Percentiles rank a stretch among this genome's conserved stretches.
Conservation (phyloP, 208 protist species). For the Acanthamoeba royreba region DNA sequence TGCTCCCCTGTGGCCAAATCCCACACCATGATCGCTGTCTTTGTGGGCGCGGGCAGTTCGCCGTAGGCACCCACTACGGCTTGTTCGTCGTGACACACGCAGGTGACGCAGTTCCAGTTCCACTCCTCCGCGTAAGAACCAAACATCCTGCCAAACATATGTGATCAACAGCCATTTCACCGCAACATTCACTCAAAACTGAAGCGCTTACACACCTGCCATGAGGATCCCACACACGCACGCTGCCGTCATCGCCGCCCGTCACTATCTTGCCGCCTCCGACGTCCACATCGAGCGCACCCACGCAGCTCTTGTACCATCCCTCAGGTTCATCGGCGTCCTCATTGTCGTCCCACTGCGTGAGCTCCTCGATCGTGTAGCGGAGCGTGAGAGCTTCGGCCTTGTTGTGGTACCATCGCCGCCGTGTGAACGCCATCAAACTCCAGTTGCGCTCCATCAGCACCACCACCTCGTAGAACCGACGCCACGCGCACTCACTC, state of each 20-base stretch:
- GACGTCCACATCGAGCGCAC: not conserved
- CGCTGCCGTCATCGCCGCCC: not conserved
- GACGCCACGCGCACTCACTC: not conserved
- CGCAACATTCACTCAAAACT: too few relatives aligned
- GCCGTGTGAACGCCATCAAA: not conserved
- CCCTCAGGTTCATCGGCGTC: not conserved
- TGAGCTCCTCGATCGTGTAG: not conserved
- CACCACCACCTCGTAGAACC: not conserved
- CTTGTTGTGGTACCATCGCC: not conserved
- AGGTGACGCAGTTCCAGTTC: not conserved
- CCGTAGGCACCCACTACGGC: not conserved
- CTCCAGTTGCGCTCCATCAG: not conserved
- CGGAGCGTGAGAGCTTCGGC: not conserved
- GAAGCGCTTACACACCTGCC: too few relatives aligned
- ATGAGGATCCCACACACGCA: not conserved
- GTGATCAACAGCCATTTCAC: not conserved
- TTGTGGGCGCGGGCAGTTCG: not conserved
- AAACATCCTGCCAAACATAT: not conserved
- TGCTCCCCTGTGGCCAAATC: not conserved
- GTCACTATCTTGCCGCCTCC: not conserved
- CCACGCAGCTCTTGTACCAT: not conserved
- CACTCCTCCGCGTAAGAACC: not conserved
- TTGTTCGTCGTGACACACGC: not conserved
- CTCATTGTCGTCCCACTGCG: not conserved
- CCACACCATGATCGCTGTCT: not conserved